Percentiles rank a stretch among this genome's conserved stretches.
These are phyloP conservation scores for Phytopythium aichiense DNA, from an alignment of 352 stramenopile species.

Conservation along the genomic window DNA sequence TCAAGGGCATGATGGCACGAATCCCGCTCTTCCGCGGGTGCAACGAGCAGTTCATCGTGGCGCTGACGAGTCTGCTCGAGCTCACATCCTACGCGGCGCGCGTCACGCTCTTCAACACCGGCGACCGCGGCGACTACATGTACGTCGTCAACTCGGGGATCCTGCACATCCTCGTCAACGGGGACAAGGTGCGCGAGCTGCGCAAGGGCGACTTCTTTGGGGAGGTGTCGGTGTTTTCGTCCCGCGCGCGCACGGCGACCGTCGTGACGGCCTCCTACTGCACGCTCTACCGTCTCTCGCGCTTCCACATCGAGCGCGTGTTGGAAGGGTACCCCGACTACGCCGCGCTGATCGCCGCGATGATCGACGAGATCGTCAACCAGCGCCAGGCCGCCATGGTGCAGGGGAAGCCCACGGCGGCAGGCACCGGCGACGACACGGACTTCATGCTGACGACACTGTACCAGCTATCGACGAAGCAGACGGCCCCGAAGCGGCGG, in stretches of 20 bases:
- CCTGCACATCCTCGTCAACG: slow-evolving; percentile 55
- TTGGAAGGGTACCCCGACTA: slow-evolving; percentile 60
- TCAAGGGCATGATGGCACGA: slow-evolving; percentile 48
- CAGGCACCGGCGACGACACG: slow-evolving; percentile 8
- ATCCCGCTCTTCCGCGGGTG: slow-evolving; percentile 68
- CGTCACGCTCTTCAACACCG: slow-evolving; percentile 44
- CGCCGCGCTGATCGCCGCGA: slow-evolving; percentile 30
- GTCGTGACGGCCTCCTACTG: slow-evolving; percentile 57
- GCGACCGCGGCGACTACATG: slow-evolving; percentile 67
- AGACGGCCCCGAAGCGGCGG: slow-evolving; percentile 6
- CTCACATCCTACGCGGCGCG: slow-evolving; percentile 53
- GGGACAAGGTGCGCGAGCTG: slow-evolving; percentile 58
- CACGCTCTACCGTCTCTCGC: slow-evolving; percentile 59
- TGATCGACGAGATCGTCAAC: slow-evolving; percentile 46
- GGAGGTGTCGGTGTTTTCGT: slow-evolving; percentile 66
- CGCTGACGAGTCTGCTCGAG: slow-evolving; percentile 63
- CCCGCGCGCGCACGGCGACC: slow-evolving; percentile 47
- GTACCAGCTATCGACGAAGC: slow-evolving; percentile 33
- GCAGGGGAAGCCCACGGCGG: background rate
- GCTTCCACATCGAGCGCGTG: slow-evolving; percentile 59
- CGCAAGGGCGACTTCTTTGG: slow-evolving; percentile 65
- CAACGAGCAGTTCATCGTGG: slow-evolving; percentile 55
- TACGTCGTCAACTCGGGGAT: slow-evolving; percentile 65
- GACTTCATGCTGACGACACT: slow-evolving; percentile 58
- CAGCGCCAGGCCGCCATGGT: slow-evolving; percentile 17